phyloP scores from a whole-genome alignment of 371 early-diverging fungal genomes.

The Conidiobolus incongruus region DNA sequence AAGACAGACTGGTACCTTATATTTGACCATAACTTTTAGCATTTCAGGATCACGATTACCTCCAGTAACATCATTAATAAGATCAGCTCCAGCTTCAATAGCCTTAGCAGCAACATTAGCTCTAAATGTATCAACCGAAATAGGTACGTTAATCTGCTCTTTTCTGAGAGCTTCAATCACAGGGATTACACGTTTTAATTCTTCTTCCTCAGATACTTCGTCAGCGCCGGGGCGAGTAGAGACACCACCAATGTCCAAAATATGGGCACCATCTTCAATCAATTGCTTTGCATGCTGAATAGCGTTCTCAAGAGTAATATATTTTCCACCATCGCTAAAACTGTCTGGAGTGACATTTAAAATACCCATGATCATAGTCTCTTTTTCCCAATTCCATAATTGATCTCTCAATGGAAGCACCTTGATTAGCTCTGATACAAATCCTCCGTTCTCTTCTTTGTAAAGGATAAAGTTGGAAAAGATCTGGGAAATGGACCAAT shows the following conservation, averaged over 20 bases:
- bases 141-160: constrained; percentile 30
- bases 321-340: constrained; percentile 84
- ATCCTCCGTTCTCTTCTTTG: constrained; percentile 13
- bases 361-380: constrained; percentile 85
- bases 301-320: constrained; percentile 34
- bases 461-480: constrained; percentile 35
- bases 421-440: constrained; percentile 22
- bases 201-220: constrained; percentile 51
- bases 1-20: constrained; percentile 66
- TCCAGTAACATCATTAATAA: constrained; percentile 90
- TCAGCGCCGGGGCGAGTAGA: constrained; percentile 79
- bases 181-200: constrained; percentile 66
- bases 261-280: constrained; percentile 63
- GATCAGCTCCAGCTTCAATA: constrained; percentile 61
- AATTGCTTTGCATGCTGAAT: constrained; percentile 40
- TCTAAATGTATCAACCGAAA: constrained; percentile 87
- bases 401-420: constrained; percentile 29
- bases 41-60: constrained; percentile 64
- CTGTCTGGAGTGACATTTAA: constrained; percentile 93
- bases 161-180: constrained; percentile 55
- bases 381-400: constrained; percentile 32
- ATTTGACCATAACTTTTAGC: constrained; percentile 49
- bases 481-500: constrained; percentile 54
- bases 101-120: constrained; percentile 63
- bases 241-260: constrained; percentile 91